Base-by-base conservation (phyloP, 805 yeast genomes). In the Clavispora carvajalis region DNA sequence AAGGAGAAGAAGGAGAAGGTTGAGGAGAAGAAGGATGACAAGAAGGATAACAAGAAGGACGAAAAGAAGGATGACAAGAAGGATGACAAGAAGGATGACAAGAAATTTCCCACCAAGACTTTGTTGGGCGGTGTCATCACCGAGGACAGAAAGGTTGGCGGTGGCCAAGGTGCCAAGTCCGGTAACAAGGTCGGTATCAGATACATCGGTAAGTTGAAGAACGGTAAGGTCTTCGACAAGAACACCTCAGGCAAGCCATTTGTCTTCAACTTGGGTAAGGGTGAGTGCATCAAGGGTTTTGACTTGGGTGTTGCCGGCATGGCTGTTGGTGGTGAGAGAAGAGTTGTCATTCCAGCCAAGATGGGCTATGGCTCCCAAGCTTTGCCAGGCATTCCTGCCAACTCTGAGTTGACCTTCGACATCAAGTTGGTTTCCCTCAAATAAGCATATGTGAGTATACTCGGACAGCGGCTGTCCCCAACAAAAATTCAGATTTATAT, bases 241-340 rank as follows among this genome's bases (percentile, higher is more conserved):
- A 93, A 93, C 81, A 88, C 96, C 54, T 76, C 82, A 51, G 99
- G 99, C 58, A 91, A 88, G 74, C 99, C 99, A 59, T 93, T 93
- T 67, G 68, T 70, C 50, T 93, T 93, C 70, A 79, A 78, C 48
- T 77, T 93, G 55, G 99, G 99, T 58, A 85, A 84, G 65, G 99
- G 98, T 62, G 99, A 93, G 71, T 97, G 95, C 54, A 93, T 93
- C 75, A 87, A 87, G 68, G 99, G 98, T 51, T 93, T 96, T 87
- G 99, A 93, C 63, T 77, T 91, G 59, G 99, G 99, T 76, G 93
- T 93, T 57, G 89, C 91, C 44, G 98, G 98, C 63, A 90, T 93
- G 97, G 81, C 95, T 43, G 95, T 87, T 61, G 96, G 96, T 59
- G 98, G 98, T 62, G 99, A 93, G 77, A 90, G 99, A 78, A 82